Evolutionary conservation across 352 stramenopile genomes (phyloP), one percentile per base, ranked within the genome.

Genomic region (Phytopythium sindhum): DNA sequence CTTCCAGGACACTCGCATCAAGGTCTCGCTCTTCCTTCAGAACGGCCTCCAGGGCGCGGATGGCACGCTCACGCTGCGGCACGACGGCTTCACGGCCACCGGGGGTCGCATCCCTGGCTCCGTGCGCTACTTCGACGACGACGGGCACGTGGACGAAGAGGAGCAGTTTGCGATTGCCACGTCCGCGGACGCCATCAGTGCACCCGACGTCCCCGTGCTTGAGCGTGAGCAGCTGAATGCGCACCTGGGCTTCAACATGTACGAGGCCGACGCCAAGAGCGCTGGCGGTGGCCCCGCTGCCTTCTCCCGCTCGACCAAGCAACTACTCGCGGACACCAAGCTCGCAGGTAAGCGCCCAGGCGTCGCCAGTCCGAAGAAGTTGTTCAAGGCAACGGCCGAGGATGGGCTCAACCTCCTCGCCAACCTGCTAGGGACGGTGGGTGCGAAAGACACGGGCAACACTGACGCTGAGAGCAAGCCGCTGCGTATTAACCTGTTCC

Each of bases 11-110:
- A 84, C 86, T 11, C 89, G 90, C 58, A 95, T 97, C 68, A 97
- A 97, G 64, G 90, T 97, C 5, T 96, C 86, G 39, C 80, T 97
- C 52, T 97, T 97, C 64, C 66, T 97, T 39, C 89, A 97, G 67
- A 90, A 88, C 51, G 79, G 88, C 51, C 88, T 96, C 56, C 91
- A 97, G 55, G 73, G 77, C 14, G 81, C 79, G 63, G 88, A 97
- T 66, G 90, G 88, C 50, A 96, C 86, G 29, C 68, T 97, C 8
- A 67, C 77, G 12, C 78, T 97, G 41, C 79, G 89, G 57, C 74
- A 81, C 64, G 81, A 93, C 33, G 90, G 90, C 9, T 82, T 86
- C 56, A 88, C 90, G 12, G 80, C 84, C 3, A 78, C 74, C 0
- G 88, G 88, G 2, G 86, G 83, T 0, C 76, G 79, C 28, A 69